Evolutionary conservation across 2,329 filamentous ascomycete genomes (phyloP).

Genomic region (Calonectria pauciramosa): DNA sequence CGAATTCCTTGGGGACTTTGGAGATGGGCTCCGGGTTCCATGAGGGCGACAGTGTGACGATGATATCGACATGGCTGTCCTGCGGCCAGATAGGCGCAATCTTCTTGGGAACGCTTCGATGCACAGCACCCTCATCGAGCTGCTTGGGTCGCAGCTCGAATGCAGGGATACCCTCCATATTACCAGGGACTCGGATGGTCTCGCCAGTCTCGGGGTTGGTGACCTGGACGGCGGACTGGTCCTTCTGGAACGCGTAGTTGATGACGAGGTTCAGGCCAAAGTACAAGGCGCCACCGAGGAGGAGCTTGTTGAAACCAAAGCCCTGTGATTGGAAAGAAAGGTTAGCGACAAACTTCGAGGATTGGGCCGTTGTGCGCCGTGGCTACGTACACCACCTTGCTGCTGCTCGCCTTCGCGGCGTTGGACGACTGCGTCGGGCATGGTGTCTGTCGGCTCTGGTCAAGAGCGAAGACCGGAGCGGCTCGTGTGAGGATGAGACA

Average conservation of each 20-base stretch:
- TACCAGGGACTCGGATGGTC: constrained; percentile 65
- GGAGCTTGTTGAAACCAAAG: constrained; percentile 60
- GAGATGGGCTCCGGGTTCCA: constrained; percentile 77
- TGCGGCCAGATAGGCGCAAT: constrained; percentile 91
- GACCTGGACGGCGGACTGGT: constrained; percentile 61
- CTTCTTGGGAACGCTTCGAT: constrained; percentile 75
- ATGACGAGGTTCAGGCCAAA: constrained; percentile 71
- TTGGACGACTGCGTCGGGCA: constrained; percentile 46
- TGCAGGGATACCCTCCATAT: constrained; percentile 70
- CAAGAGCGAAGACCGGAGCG: not conserved
- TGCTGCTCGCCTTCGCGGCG: constrained; percentile 44
- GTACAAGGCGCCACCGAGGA: constrained; percentile 68
- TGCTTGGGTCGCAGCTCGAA: constrained; percentile 74
- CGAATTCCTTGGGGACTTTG: constrained; percentile 73
- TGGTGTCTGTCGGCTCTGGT: constrained; percentile 33
- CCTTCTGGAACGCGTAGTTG: constrained; percentile 65
- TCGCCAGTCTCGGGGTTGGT: constrained; percentile 65
- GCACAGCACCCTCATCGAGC: constrained; percentile 72
- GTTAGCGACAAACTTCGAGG: constrained; percentile 26
- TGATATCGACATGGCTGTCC: constrained; percentile 84
- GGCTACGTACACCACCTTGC: constrained; percentile 45
- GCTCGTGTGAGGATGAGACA: constrained; percentile 3
- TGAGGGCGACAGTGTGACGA: constrained; percentile 85
- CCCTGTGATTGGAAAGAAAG: constrained; percentile 39
- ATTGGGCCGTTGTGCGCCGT: constrained; percentile 7